Evolutionary conservation across 208 protist genomes (phyloP).

Genomic region (Borovskyia barvae): DNA sequence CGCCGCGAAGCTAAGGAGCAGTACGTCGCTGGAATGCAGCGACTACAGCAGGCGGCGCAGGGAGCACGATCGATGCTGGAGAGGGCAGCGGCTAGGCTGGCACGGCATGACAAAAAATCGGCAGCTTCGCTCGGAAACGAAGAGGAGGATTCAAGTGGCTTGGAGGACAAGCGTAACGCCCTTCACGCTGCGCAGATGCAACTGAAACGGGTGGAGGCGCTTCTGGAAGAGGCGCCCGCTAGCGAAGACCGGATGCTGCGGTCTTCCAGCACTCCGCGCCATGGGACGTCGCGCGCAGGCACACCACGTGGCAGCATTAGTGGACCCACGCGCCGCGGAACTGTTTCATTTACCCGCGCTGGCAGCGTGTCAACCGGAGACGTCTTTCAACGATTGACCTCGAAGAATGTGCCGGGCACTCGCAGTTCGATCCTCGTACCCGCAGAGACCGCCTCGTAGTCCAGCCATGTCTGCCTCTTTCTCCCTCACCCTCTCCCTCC

Average conservation of each 20-base stretch:
- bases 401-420: not conserved
- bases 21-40: constrained; percentile 4
- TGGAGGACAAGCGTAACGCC: constrained; percentile 8
- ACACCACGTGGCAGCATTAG: constrained; percentile 21
- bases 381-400: constrained; percentile 10
- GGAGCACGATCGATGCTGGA: constrained; percentile 12
- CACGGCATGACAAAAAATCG: not conserved
- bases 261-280: not conserved
- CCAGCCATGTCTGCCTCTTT: too few species aligned
- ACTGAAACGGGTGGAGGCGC: constrained; percentile 5
- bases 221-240: constrained; percentile 1
- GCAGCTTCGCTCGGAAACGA: not conserved
- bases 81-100: not conserved
- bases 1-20: not conserved
- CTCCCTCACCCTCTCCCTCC: too few species aligned
- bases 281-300: constrained; percentile 6
- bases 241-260: constrained; percentile 21
- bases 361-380: constrained; percentile 3
- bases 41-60: not conserved
- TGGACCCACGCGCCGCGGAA: not conserved
- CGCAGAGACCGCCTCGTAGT: too few species aligned
- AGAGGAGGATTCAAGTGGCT: not conserved
- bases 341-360: not conserved
- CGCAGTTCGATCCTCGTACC: too few species aligned
- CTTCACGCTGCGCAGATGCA: constrained; percentile 12